Percentiles rank a stretch among this genome's conserved stretches.
Evolutionary conservation across 192 early-diverging fungal genomes (phyloP).

Genomic region (Bifiguratus adelaidae): DNA sequence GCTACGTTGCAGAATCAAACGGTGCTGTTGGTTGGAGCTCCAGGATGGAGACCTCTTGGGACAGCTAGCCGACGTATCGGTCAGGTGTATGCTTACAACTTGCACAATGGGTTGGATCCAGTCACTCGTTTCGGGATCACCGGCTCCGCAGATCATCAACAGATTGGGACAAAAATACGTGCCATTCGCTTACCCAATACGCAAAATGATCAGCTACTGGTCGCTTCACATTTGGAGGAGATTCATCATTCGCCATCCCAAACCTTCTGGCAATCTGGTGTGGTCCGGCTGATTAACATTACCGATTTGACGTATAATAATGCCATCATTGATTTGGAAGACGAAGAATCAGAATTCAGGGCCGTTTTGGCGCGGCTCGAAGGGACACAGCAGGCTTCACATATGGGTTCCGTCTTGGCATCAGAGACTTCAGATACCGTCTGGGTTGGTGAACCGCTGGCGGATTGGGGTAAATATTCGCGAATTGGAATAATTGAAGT

Average conservation of each 20-base stretch:
- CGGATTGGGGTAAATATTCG: conserved; percentile 8
- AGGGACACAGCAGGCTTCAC: conserved; percentile 11
- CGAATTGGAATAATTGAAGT: background rate
- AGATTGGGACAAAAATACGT: background rate
- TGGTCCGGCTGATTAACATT: conserved; percentile 16
- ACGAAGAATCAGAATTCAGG: background rate
- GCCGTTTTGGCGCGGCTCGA: conserved; percentile 1
- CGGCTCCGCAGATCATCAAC: background rate
- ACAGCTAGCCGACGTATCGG: background rate
- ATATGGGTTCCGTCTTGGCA: conserved; percentile 10
- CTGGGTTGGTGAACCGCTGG: conserved; percentile 25
- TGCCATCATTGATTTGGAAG: conserved; percentile 1
- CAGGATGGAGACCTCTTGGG: conserved; percentile 39
- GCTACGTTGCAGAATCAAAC: conserved; percentile 6
- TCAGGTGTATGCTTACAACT: conserved; percentile 2
- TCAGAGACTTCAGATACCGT: background rate
- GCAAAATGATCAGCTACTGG: background rate
- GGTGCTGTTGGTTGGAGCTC: conserved; percentile 39
- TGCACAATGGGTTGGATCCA: background rate
- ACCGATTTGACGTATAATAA: background rate
- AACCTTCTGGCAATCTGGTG: conserved; percentile 23
- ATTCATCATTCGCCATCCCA: background rate
- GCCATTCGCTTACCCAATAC: background rate
- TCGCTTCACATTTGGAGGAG: background rate
- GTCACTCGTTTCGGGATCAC: background rate